Evolutionary conservation across 139 green algal genomes (phyloP).

Genomic region (Coelastrella sp.): DNA sequence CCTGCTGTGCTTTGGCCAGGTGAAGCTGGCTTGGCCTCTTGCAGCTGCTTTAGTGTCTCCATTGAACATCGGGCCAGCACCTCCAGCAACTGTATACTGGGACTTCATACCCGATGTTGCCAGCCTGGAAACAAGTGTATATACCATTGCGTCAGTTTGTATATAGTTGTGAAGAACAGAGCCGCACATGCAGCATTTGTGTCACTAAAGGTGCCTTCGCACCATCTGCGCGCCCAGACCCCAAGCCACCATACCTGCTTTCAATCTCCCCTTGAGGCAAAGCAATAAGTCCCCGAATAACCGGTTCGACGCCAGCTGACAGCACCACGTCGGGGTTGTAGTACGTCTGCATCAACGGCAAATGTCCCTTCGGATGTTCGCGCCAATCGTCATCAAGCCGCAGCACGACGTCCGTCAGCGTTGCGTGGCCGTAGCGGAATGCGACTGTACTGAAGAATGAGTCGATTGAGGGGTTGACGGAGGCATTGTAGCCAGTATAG

Average conservation of each 20-base stretch:
- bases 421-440: conserved; percentile 31
- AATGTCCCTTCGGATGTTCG: neutral
- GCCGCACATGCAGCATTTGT: no score
- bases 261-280: conserved; percentile 20
- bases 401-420: neutral
- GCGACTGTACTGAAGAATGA: conserved; percentile 17
- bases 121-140: no score
- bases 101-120: no score
- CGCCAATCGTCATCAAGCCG: neutral
- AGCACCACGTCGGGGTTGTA: conserved; percentile 28
- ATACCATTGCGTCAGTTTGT: no score
- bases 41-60: no score
- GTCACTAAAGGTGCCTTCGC: no score
- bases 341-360: neutral
- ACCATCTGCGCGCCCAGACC: neutral
- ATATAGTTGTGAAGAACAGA: no score
- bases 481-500: conserved; percentile 26
- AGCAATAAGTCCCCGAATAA: conserved; percentile 37
- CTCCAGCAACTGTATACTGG: no score
- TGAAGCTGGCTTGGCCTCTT: no score
- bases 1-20: no score
- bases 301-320: neutral
- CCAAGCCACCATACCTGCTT: neutral
- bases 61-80: no score
- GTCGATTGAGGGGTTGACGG: neutral